Evolutionary conservation across 345 rosid species (phyloP).

Genomic region (Cardamine occulta): DNA sequence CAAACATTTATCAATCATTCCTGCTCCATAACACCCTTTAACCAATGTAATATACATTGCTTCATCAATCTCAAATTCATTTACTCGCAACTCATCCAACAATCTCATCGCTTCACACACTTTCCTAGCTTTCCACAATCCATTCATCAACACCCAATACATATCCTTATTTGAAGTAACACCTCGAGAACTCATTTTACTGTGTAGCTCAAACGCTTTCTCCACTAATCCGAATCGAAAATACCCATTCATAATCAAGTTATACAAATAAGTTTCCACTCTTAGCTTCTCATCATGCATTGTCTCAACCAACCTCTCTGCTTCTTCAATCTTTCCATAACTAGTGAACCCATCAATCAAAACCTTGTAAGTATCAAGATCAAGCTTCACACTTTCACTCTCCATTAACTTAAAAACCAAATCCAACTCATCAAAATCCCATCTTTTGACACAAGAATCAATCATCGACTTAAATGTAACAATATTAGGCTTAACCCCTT

Average conservation of each 20-base stretch:
- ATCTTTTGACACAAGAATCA: slow-evolving; percentile 58
- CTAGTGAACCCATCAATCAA: slow-evolving; percentile 55
- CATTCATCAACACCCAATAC: slow-evolving; percentile 49
- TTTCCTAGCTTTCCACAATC: slow-evolving; percentile 48
- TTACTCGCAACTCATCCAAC: slow-evolving; percentile 45
- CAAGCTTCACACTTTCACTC: slow-evolving; percentile 45
- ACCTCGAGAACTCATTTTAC: slow-evolving; percentile 48
- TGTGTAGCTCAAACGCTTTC: slow-evolving; percentile 43
- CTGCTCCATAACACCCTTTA: slow-evolving; percentile 46
- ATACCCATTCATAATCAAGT: slow-evolving; percentile 49
- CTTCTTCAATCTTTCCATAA: slow-evolving; percentile 55
- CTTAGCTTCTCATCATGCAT: slow-evolving; percentile 53
- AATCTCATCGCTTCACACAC: slow-evolving; percentile 46
- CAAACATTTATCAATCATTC: slow-evolving; percentile 48
- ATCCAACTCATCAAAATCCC: slow-evolving; percentile 58
- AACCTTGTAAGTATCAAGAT: slow-evolving; percentile 45
- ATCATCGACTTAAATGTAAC: slow-evolving; percentile 53
- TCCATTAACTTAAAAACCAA: slow-evolving; percentile 52
- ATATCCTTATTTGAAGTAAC: slow-evolving; percentile 52
- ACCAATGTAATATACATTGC: slow-evolving; percentile 40
- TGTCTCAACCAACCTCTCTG: slow-evolving; percentile 47
- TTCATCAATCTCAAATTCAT: slow-evolving; percentile 51
- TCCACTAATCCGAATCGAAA: slow-evolving; percentile 42
- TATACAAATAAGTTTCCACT: slow-evolving; percentile 54
- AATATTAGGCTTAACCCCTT: slow-evolving; percentile 51